Evolutionary conservation across 495 filamentous ascomycete genomes (phyloP).

Genomic region (Penicillium argentinense): DNA sequence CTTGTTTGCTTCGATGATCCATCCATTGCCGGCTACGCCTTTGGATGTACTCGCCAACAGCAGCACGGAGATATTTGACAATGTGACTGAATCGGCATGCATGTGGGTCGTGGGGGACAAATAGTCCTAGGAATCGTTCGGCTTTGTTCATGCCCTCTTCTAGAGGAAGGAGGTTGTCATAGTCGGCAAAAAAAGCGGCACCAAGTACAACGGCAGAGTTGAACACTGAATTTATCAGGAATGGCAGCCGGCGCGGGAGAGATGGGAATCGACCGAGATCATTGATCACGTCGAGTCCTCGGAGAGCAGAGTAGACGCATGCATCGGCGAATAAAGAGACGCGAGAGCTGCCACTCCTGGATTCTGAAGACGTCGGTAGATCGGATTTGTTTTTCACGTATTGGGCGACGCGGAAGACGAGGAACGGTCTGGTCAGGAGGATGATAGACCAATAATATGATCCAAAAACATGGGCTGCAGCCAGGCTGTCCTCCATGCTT

Average conservation of each 20-base stretch:
- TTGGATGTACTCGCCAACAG: slow-evolving; percentile 47
- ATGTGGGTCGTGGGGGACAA: slow-evolving; percentile 62
- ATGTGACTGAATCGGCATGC: slow-evolving; percentile 64
- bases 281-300: slow-evolving; percentile 62
- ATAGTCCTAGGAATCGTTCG: slow-evolving; percentile 60
- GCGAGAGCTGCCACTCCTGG: slow-evolving; percentile 34
- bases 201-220: slow-evolving; percentile 67
- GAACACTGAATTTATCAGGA: slow-evolving; percentile 73
- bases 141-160: slow-evolving; percentile 57
- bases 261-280: slow-evolving; percentile 57
- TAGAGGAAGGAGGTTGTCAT: slow-evolving; percentile 58
- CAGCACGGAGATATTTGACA: slow-evolving; percentile 58
- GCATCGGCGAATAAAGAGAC: slow-evolving; percentile 68
- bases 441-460: slow-evolving; percentile 75
- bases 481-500: slow-evolving; percentile 56
- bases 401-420: slow-evolving; percentile 54
- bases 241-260: slow-evolving; percentile 66
- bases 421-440: slow-evolving; percentile 67
- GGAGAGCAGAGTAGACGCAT: slow-evolving; percentile 68
- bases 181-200: slow-evolving; percentile 66
- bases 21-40: slow-evolving; percentile 37
- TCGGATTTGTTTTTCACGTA: slow-evolving; percentile 42
- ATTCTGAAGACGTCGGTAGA: slow-evolving; percentile 18
- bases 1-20: slow-evolving; percentile 39
- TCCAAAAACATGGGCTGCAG: slow-evolving; percentile 65